Percentiles rank a stretch among this genome's conserved stretches.
Conservation (phyloP, 805 yeast species). For the Blastobotrys muscicola region DNA sequence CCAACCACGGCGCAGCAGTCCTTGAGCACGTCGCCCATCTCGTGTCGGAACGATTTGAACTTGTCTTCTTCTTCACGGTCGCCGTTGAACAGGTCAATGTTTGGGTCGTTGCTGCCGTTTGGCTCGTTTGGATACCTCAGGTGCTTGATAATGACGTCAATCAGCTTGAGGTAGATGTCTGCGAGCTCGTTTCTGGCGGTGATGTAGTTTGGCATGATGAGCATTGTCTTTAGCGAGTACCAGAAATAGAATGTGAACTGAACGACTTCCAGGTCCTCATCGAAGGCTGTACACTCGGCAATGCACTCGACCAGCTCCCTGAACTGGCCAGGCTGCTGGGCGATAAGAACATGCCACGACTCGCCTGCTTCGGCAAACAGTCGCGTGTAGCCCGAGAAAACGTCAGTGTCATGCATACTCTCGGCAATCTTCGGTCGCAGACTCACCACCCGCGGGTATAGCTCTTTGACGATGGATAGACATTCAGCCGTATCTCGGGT, state of each 20-base stretch:
- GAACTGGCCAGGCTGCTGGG: conserved; percentile 60
- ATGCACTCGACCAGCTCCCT: conserved; percentile 65
- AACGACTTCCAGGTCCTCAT: conserved; percentile 80
- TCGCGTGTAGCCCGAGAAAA: conserved; percentile 60
- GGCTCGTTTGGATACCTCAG: conserved; percentile 60
- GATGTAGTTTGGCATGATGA: conserved; percentile 50
- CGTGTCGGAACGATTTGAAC: conserved; percentile 88
- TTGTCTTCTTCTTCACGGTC: conserved; percentile 83
- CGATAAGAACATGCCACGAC: conserved; percentile 84
- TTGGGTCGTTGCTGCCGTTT: conserved; percentile 16
- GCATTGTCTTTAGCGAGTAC: conserved; percentile 68
- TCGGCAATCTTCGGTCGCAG: conserved; percentile 38
- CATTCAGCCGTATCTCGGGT: conserved; percentile 55
- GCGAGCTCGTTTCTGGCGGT: conserved; percentile 41
- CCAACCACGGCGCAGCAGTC: conserved; percentile 93
- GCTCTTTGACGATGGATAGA: conserved; percentile 48
- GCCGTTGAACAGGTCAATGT: conserved; percentile 42
- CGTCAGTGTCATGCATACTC: conserved; percentile 45
- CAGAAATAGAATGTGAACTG: conserved; percentile 89
- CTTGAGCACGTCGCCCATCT: conserved; percentile 95
- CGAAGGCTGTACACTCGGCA: conserved; percentile 59
- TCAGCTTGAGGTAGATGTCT: conserved; percentile 49
- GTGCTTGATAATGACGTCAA: conserved; percentile 54
- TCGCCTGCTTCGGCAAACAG: conserved; percentile 89
- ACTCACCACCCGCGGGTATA: conserved; percentile 59